A percentile compares a stretch with the other conserved stretches of the same genome.
Evolutionary conservation across 202 grass and related monocot species (phyloP).

Genomic region (Hordeum pubiflorum): DNA sequence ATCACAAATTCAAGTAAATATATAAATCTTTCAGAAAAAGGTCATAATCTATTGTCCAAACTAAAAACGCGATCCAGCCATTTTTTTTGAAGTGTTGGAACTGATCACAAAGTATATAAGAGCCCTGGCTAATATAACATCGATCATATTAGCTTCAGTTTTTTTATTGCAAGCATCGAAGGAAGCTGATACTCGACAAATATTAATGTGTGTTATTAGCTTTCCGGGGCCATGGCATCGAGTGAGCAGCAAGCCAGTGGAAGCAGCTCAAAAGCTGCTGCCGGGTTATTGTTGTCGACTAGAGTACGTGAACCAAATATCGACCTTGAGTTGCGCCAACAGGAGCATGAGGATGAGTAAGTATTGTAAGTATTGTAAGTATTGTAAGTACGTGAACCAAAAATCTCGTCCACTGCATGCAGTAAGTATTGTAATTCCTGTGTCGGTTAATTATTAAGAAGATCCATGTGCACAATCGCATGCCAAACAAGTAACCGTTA

Average conservation of each 20-base stretch:
- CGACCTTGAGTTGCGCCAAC: slow-evolving; percentile 3
- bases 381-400: background rate
- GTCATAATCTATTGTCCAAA: no score
- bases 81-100: no score
- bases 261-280: background rate
- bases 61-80: no score
- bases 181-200: background rate
- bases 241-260: background rate
- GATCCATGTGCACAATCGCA: no score
- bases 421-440: no score
- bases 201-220: background rate
- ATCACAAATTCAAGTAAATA: background rate
- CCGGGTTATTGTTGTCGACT: no score
- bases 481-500: no score
- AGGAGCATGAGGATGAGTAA: background rate
- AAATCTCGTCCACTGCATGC: background rate
- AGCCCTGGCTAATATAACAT: no score
- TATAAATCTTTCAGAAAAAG: no score
- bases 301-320: background rate
- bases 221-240: background rate
- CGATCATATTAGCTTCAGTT: background rate
- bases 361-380: no score
- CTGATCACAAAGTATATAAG: no score
- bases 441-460: no score
- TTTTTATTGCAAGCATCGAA: background rate